Evolutionary conservation across 441 rosid species (phyloP).

Genomic region (Capsella rubella): DNA sequence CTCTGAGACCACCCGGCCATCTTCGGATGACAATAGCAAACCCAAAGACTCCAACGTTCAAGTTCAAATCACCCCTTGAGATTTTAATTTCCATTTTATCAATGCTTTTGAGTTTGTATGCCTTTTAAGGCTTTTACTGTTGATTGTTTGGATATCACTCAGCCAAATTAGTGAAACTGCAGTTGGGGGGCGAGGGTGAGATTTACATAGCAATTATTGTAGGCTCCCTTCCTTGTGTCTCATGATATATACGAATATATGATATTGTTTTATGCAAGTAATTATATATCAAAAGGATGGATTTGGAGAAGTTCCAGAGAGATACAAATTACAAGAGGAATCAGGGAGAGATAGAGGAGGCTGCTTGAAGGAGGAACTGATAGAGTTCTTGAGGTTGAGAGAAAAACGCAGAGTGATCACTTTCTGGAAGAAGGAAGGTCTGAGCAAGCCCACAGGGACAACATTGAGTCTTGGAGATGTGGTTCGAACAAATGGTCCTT

Average conservation of each 20-base stretch:
- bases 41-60: slow-evolving; percentile 78
- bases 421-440: slow-evolving; percentile 43
- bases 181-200: slow-evolving; percentile 4
- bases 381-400: slow-evolving; percentile 50
- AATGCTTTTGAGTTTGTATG: slow-evolving; percentile 40
- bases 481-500: slow-evolving; percentile 43
- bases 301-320: slow-evolving; percentile 15
- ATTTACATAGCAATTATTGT: slow-evolving; percentile 27
- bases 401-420: slow-evolving; percentile 62
- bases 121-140: slow-evolving; percentile 19
- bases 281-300: background rate
- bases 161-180: slow-evolving; percentile 22
- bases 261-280: slow-evolving; percentile 7
- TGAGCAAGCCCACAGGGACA: slow-evolving; percentile 48
- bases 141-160: slow-evolving; percentile 33
- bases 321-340: background rate
- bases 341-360: slow-evolving; percentile 38
- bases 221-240: slow-evolving; percentile 22
- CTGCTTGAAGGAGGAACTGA: slow-evolving; percentile 45
- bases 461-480: slow-evolving; percentile 51
- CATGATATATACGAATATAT: slow-evolving; percentile 31
- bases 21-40: slow-evolving; percentile 73
- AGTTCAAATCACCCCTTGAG: slow-evolving; percentile 72
- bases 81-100: slow-evolving; percentile 21
- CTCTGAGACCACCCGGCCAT: slow-evolving; percentile 58